Percentiles rank a stretch among this genome's conserved stretches.
phyloP scores from a whole-genome alignment of 495 filamentous ascomycete species.

The Sphaerosporella brunnea region DNA sequence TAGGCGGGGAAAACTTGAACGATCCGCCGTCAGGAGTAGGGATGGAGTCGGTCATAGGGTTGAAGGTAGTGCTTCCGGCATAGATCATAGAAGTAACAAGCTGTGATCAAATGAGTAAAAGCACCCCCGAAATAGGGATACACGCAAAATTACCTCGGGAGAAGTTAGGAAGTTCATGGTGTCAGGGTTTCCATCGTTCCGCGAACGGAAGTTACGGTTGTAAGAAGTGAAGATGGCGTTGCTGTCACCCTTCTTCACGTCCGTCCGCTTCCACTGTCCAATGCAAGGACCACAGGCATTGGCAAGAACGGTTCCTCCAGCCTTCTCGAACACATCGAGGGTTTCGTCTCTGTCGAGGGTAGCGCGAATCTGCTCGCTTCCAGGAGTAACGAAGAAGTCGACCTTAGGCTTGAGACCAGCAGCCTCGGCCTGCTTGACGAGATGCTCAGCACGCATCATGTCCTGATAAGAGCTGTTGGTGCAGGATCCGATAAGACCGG shows the following conservation, averaged over 20 bases:
- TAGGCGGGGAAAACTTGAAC: conserved; percentile 75
- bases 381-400: conserved; percentile 89
- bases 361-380: conserved; percentile 89
- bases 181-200: conserved; percentile 86
- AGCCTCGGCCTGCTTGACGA: conserved; percentile 73
- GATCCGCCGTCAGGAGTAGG: conserved; percentile 59
- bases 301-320: conserved; percentile 75
- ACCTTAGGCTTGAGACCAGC: conserved; percentile 76
- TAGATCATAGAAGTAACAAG: conserved; percentile 92
- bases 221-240: conserved; percentile 96
- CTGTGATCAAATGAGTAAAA: conserved; percentile 83
- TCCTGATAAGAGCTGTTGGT: conserved; percentile 98
- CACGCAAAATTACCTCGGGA: conserved; percentile 38
- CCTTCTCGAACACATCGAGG: conserved; percentile 66
- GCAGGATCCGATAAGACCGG: conserved; percentile 90
- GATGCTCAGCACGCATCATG: conserved; percentile 82
- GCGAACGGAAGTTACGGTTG: conserved; percentile 94
- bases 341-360: conserved; percentile 77
- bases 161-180: conserved; percentile 99
- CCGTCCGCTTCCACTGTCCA: conserved; percentile 86
- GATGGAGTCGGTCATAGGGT: conserved; percentile 77
- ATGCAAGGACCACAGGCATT: conserved; percentile 95
- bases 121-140: neutral
- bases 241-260: conserved; percentile 57
- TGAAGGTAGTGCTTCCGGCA: conserved; percentile 83